A percentile compares a stretch with the other conserved stretches of the same genome.
These are phyloP conservation scores for Protomyces inundatus DNA, from an alignment of 1,139 yeast species.

Conservation along the genomic window DNA sequence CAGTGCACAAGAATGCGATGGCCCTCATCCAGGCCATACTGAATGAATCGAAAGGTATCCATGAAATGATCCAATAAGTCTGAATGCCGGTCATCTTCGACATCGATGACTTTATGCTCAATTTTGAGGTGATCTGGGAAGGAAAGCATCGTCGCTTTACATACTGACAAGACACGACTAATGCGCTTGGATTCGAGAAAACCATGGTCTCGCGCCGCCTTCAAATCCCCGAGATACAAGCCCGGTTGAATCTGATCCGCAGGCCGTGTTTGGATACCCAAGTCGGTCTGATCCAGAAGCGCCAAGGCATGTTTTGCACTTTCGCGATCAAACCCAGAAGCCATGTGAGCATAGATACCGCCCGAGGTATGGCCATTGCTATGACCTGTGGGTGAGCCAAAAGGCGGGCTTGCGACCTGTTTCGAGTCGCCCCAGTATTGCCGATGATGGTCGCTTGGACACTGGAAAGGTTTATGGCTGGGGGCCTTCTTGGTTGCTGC, in stretches of 20 bases:
- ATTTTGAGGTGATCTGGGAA: conserved; percentile 33
- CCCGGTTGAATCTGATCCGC: conserved; percentile 25
- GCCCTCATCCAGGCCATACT: conserved; percentile 48
- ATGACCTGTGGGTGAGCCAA: background rate
- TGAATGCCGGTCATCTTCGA: conserved; percentile 60
- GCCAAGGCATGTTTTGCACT: conserved; percentile 11
- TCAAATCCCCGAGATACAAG: conserved; percentile 17
- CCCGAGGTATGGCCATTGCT: background rate
- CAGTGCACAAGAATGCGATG: conserved; percentile 42
- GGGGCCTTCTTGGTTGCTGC: too few species aligned
- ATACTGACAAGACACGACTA: conserved; percentile 13
- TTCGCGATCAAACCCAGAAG: conserved; percentile 2
- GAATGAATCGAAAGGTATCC: conserved; percentile 61
- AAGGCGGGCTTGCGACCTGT: background rate
- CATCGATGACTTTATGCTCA: conserved; percentile 56
- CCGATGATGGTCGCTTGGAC: background rate
- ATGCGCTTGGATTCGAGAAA: conserved; percentile 1
- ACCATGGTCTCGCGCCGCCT: background rate
- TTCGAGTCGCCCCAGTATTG: background rate
- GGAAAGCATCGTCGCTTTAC: background rate
- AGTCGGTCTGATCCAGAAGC: conserved; percentile 1
- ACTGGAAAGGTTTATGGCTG: too few species aligned
- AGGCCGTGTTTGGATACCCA: conserved; percentile 10
- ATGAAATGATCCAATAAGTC: conserved; percentile 61
- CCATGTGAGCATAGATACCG: background rate